Conservation (phyloP, 2,329 filamentous ascomycete genomes). For the Fusarium guadeloupense region DNA sequence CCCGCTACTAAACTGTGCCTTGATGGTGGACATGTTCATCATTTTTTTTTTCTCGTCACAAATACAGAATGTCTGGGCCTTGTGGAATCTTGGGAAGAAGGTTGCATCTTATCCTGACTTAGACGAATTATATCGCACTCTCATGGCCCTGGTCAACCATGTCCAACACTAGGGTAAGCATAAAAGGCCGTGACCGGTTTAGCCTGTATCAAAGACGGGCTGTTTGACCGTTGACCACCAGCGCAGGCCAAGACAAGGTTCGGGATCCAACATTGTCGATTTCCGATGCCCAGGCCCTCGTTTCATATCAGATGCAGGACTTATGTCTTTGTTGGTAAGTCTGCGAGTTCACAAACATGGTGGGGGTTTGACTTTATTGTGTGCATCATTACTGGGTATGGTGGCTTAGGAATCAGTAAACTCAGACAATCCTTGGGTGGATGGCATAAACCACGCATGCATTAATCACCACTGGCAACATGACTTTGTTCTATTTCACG, state of each 20-base stretch:
- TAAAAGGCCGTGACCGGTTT: conserved; percentile 29
- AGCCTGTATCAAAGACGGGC: conserved; percentile 19
- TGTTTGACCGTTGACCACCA: conserved; percentile 12
- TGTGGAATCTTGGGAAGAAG: conserved; percentile 8
- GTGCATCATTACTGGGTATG: background rate
- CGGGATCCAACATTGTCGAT: background rate
- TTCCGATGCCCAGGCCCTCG: background rate
- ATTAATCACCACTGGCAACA: background rate
- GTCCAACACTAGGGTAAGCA: conserved; percentile 35
- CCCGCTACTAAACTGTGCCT: background rate
- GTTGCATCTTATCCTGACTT: conserved; percentile 16
- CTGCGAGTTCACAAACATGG: background rate
- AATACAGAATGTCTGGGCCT: conserved; percentile 11
- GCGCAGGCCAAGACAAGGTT: background rate
- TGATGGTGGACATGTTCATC: background rate
- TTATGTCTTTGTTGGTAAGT: background rate
- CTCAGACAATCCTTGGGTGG: background rate
- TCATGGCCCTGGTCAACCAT: conserved; percentile 11
- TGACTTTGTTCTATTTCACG: conserved; percentile 1
- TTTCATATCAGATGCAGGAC: background rate
- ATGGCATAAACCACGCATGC: background rate
- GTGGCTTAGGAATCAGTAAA: conserved; percentile 17
- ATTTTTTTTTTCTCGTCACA: conserved; percentile 1
- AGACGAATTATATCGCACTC: conserved; percentile 22
- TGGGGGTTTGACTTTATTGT: background rate